Evolutionary conservation across 192 early-diverging fungal genomes (phyloP), one percentile per base, ranked within the genome.

Genomic region (Rhizophagus clarus): DNA sequence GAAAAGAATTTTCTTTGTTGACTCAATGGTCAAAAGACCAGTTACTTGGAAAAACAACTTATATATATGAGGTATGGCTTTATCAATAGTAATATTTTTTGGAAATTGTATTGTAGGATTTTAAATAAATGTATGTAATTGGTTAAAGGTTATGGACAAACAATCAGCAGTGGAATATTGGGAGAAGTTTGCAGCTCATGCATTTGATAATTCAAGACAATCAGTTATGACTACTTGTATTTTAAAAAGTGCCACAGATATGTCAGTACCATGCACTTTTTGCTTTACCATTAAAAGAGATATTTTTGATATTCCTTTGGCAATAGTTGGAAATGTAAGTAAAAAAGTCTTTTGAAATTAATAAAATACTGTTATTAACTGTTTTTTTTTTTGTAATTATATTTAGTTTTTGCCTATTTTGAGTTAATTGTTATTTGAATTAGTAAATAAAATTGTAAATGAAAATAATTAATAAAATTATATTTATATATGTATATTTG

Each of bases 231-330:
- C 94, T 26, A 94, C 93, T n/a, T 95, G 95, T 88, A 91, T 93
- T 56, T 80, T 98, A 77, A 83, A 95, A 42, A 88, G 90, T n/a
- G 94, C 95, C 0, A 83, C 88, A 32, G 89, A 92, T 51, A 79
- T 87, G 17, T 83, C 89, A 14, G 94, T 98, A n/a, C 93, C 94
- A 3, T 97, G 96, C 80, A 93, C 95, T 2, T 95, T 98, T 76
- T 97, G 96, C 72, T 97, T 98, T 84, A 97, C 97, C 4, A 97
- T 98, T 88, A 97, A 97, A 83, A 85, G 96, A 31, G 97, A 97
- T 82, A 94, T 97, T 71, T 98, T 98, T 91, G 97, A 97, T 83
- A 92, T 98, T 28, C 96, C 96, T 8, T 85, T 95, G 80, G 95
- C 91, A 28, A 91, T 95, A 79, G 90, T 95, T 49, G 94, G 94